phyloP scores from a whole-genome alignment of 2,329 filamentous ascomycete species.

The Hymenoscyphus fructigenus region DNA sequence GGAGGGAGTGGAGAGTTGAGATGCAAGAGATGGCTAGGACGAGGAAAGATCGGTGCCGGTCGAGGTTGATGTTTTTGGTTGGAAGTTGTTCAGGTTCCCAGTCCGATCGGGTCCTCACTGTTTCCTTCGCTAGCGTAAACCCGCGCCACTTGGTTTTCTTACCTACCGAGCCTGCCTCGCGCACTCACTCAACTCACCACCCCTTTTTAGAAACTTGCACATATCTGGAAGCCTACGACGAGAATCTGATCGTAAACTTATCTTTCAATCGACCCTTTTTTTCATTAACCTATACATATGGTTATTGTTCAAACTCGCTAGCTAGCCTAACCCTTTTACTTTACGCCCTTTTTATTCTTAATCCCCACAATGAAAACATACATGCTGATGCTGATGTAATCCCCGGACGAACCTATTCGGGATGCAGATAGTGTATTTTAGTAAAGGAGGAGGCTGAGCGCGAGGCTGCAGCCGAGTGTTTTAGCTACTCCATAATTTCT shows the following conservation, averaged over 20 bases:
- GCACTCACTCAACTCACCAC: no score
- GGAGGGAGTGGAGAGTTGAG: neutral
- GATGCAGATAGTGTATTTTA: neutral
- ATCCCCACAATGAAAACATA: no score
- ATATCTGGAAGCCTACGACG: no score
- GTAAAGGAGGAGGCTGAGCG: neutral
- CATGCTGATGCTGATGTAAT: constrained; percentile 1
- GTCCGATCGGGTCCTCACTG: neutral
- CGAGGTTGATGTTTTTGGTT: neutral
- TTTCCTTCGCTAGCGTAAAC: no score
- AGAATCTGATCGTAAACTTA: no score
- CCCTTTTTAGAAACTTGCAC: no score
- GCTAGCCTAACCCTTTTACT: no score
- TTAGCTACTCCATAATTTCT: neutral
- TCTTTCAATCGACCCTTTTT: no score
- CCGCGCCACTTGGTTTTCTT: constrained; percentile 1
- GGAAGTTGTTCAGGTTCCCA: neutral
- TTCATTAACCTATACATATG: no score
- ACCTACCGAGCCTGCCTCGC: neutral
- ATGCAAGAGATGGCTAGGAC: neutral
- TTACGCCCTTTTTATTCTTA: no score
- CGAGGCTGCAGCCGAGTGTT: neutral
- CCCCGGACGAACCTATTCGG: neutral
- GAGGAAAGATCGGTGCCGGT: neutral
- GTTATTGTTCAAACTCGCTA: no score